These are phyloP conservation scores for Coelastrella sp. DNA, from an alignment of 139 green algal genomes.

Conservation along the genomic window DNA sequence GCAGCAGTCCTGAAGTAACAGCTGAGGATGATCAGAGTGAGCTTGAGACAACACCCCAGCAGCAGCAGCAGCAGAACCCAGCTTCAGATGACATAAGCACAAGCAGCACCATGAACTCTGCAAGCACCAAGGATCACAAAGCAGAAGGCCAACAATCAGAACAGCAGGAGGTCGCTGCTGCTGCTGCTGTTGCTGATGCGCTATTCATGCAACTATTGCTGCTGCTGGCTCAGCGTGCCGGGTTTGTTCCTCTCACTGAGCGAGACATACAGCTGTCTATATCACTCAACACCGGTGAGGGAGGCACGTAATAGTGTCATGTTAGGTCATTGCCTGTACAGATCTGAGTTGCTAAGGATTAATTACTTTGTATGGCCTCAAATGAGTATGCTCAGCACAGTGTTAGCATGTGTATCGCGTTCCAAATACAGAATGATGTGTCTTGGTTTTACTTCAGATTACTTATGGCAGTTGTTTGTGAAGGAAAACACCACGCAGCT, in stretches of 20 bases:
- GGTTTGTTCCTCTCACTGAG: slow-evolving; percentile 45
- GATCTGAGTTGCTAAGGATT: background rate
- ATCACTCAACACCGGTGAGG: slow-evolving; percentile 50
- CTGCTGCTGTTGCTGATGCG: slow-evolving; percentile 32
- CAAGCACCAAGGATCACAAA: no score
- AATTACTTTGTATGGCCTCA: background rate
- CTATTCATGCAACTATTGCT: slow-evolving; percentile 43
- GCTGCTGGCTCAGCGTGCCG: slow-evolving; percentile 44
- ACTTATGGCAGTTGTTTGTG: slow-evolving; percentile 24
- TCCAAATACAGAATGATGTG: background rate
- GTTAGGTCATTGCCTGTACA: no score
- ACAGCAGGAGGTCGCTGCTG: background rate
- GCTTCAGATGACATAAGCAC: background rate
- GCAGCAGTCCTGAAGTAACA: background rate
- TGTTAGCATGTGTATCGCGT: background rate
- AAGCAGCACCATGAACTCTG: background rate
- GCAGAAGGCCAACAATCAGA: background rate
- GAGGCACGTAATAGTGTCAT: no score
- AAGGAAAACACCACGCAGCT: slow-evolving; percentile 29
- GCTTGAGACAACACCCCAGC: background rate
- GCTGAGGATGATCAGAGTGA: background rate
- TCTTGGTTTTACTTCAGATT: background rate
- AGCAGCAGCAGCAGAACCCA: background rate
- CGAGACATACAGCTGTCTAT: slow-evolving; percentile 49
- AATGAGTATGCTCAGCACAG: no score